Percentiles rank a stretch among this genome's conserved stretches.
Evolutionary conservation across 306 rosid species (phyloP).

Genomic region (Trifolium subterraneum): DNA sequence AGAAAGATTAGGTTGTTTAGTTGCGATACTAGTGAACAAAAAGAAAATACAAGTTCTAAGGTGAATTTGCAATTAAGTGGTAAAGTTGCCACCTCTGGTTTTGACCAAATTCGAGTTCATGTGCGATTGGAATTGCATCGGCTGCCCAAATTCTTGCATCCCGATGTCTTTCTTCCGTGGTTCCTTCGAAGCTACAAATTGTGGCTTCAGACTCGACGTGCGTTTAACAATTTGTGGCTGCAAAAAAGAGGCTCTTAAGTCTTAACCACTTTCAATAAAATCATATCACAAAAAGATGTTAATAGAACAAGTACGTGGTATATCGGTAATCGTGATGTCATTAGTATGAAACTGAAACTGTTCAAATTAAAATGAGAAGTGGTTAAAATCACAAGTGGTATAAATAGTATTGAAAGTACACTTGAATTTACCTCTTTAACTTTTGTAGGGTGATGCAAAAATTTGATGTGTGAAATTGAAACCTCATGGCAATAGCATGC

Average conservation of each 20-base stretch:
- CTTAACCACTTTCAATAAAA: constrained; percentile 24
- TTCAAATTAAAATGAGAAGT: constrained; percentile 23
- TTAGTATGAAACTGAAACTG: constrained; percentile 26
- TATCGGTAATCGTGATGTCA: background rate
- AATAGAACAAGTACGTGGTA: constrained; percentile 13
- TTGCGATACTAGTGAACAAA: background rate
- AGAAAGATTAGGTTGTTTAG: constrained; percentile 16
- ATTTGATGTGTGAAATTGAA: constrained; percentile 23
- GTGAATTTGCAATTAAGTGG: constrained; percentile 13
- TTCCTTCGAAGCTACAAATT: background rate
- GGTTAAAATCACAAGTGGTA: constrained; percentile 4
- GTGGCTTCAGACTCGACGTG: background rate
- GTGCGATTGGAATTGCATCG: background rate
- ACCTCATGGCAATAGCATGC: background rate
- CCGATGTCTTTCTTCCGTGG: background rate
- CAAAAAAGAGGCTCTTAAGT: background rate
- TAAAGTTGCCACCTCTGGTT: constrained; percentile 6
- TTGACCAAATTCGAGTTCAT: constrained; percentile 17
- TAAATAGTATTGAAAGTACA: constrained; percentile 26
- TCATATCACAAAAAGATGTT: constrained; percentile 12
- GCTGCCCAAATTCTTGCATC: background rate
- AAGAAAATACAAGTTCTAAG: background rate
- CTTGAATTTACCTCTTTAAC: constrained; percentile 28
- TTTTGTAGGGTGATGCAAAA: constrained; percentile 19
- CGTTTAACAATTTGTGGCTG: background rate